These are phyloP conservation scores for Pseudocercospora musae DNA, from an alignment of 2,329 filamentous ascomycete genomes.

Conservation along the genomic window DNA sequence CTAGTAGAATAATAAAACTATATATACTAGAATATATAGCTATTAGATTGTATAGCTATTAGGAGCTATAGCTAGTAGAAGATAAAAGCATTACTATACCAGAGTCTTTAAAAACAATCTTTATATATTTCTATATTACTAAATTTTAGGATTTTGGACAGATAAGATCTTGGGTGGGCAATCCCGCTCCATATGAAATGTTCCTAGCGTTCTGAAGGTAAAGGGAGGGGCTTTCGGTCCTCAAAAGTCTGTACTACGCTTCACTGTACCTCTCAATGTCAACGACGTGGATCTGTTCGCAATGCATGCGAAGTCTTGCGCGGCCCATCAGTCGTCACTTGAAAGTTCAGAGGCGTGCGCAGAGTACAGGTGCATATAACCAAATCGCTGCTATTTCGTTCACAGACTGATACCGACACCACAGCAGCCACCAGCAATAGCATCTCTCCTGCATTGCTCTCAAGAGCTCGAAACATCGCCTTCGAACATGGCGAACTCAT, in stretches of 20 bases:
- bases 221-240: not conserved
- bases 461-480: slow-evolving; percentile 54
- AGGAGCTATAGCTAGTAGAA: too few species aligned
- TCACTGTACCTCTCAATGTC: slow-evolving; percentile 1
- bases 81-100: too few species aligned
- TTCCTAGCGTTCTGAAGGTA: too few species aligned
- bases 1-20: too few species aligned
- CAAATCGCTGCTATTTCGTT: not conserved
- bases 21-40: too few species aligned
- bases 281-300: slow-evolving; percentile 23
- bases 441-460: slow-evolving; percentile 55
- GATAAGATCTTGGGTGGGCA: too few species aligned
- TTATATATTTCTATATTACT: too few species aligned
- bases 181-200: too few species aligned
- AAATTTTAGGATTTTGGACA: too few species aligned
- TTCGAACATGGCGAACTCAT: slow-evolving; percentile 55
- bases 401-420: not conserved
- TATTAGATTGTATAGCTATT: too few species aligned
- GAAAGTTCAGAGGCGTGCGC: not conserved
- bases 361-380: slow-evolving; percentile 1
- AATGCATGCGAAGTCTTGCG: slow-evolving; percentile 20
- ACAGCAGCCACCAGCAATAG: slow-evolving; percentile 25
- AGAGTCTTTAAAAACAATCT: too few species aligned
- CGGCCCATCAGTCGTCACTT: slow-evolving; percentile 5
- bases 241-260: not conserved